Evolutionary conservation across 1,284 basidiomycete species (phyloP), one percentile per base, ranked within the genome.

Genomic region (Sporisorium graminicola): DNA sequence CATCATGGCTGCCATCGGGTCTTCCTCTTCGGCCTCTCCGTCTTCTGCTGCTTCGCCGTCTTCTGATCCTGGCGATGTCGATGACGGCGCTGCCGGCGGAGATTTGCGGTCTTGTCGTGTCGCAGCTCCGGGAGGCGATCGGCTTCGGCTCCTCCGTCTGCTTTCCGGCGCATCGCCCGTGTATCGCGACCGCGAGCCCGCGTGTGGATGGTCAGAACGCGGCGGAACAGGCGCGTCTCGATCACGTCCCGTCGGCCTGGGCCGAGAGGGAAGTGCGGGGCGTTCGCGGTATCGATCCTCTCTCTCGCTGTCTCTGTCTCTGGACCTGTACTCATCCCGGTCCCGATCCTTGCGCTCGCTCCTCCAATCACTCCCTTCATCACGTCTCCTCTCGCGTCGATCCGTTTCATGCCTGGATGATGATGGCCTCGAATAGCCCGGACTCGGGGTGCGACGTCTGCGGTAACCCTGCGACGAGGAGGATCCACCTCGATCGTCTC

Each of bases 1-100:
- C 93, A 98, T 95, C 90, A 92, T 90, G 29, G 91, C 90, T 88
- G 92, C 93, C 92, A 98, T 94, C 14, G 66, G 57, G 44, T 87
- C 87, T 37, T 86, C 86, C 6, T 63, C 59, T 2, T 35, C 59
- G 3, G 52, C 71, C 31, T 44, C 58, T 10, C 29, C 64, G 8
- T 61, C 67, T 12, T 57, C 60, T 20, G 20, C 53, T 3, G 47
- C 35, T 37, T 57, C 64, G 22, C 14, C 40, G 8, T 47, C 56
- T 22, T 51, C 58, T 7, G 49, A 13, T n/a, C 57, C 29, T 24
- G 20, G 29, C 13, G 51, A 27, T 8, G 37, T 13, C 2, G 40
- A 26, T 42, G n/a, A n/a, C n/a, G n/a, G n/a, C n/a, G 31, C 35
- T 26, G 37, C 29, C 9, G 37, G 13, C 26, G 51, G 47, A 22